Evolutionary conservation across 2,329 filamentous ascomycete species (phyloP).

Genomic region (Xylariaceae sp.): DNA sequence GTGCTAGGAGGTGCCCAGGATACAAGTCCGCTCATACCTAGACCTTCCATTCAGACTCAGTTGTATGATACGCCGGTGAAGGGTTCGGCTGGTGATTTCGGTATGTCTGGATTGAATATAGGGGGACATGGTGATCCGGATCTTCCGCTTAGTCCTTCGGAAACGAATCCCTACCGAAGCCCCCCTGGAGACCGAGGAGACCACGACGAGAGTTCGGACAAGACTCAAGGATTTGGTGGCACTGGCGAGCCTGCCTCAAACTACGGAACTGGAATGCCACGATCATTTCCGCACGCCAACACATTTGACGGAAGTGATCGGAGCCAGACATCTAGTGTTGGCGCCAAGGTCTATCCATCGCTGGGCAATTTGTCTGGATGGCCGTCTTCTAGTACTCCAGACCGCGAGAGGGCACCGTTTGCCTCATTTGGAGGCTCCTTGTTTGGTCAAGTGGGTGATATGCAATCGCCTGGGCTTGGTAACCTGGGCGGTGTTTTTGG

Average conservation of each 20-base stretch:
- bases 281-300: slow-evolving; percentile 45
- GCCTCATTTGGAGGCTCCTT: slow-evolving; percentile 71
- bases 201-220: slow-evolving; percentile 51
- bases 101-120: slow-evolving; percentile 55
- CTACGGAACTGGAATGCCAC: slow-evolving; percentile 39
- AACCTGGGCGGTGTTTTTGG: slow-evolving; percentile 67
- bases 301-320: slow-evolving; percentile 70
- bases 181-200: slow-evolving; percentile 68
- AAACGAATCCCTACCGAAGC: slow-evolving; percentile 94
- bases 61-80: slow-evolving; percentile 51
- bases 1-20: slow-evolving; percentile 72
- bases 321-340: slow-evolving; percentile 86
- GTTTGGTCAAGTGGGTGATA: slow-evolving; percentile 69
- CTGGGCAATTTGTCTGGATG: slow-evolving; percentile 59
- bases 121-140: slow-evolving; percentile 52
- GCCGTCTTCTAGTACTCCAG: slow-evolving; percentile 61
- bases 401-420: slow-evolving; percentile 53
- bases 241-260: slow-evolving; percentile 45
- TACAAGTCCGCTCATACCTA: slow-evolving; percentile 43
- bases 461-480: slow-evolving; percentile 68
- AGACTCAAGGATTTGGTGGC: slow-evolving; percentile 46
- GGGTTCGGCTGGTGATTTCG: slow-evolving; percentile 52
- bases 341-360: slow-evolving; percentile 65
- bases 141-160: slow-evolving; percentile 80
- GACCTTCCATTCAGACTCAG: slow-evolving; percentile 33